A percentile compares a stretch with the other conserved stretches of the same genome.
These are phyloP conservation scores for Conoideocrella luteorostrata DNA, from an alignment of 2,329 filamentous ascomycete genomes.

Conservation along the genomic window DNA sequence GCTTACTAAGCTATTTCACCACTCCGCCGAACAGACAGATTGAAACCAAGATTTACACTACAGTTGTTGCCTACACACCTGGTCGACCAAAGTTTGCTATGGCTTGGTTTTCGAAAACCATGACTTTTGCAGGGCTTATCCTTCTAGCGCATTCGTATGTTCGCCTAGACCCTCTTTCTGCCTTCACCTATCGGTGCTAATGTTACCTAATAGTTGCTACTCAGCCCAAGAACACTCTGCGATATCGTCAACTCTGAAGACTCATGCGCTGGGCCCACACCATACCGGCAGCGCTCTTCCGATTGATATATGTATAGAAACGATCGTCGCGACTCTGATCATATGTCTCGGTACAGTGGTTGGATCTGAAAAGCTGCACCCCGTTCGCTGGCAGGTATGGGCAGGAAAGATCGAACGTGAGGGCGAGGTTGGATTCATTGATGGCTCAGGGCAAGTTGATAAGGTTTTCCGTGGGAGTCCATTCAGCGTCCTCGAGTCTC, in stretches of 20 bases:
- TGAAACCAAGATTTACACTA: too few species aligned
- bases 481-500: slow-evolving; percentile 69
- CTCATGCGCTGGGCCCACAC: slow-evolving; percentile 35
- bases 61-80: too few species aligned
- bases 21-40: too few species aligned
- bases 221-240: slow-evolving; percentile 89
- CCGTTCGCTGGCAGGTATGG: slow-evolving; percentile 78
- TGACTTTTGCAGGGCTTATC: slow-evolving; percentile 51
- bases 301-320: slow-evolving; percentile 82
- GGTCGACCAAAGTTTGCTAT: not conserved
- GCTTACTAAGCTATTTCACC: too few species aligned
- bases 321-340: slow-evolving; percentile 70
- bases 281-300: slow-evolving; percentile 53
- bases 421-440: slow-evolving; percentile 53
- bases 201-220: slow-evolving; percentile 73
- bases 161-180: not conserved
- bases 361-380: slow-evolving; percentile 69
- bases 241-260: slow-evolving; percentile 53
- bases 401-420: slow-evolving; percentile 78
- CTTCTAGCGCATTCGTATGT: slow-evolving; percentile 83
- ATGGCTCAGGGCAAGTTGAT: slow-evolving; percentile 58
- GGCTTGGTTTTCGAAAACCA: slow-evolving; percentile 2
- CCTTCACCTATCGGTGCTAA: slow-evolving; percentile 11
- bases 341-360: slow-evolving; percentile 79
- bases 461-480: slow-evolving; percentile 70